Percentiles rank a stretch among this genome's conserved stretches.
These are phyloP conservation scores for Taphrina flavorubra DNA, from an alignment of 1,139 yeast species.

Conservation along the genomic window DNA sequence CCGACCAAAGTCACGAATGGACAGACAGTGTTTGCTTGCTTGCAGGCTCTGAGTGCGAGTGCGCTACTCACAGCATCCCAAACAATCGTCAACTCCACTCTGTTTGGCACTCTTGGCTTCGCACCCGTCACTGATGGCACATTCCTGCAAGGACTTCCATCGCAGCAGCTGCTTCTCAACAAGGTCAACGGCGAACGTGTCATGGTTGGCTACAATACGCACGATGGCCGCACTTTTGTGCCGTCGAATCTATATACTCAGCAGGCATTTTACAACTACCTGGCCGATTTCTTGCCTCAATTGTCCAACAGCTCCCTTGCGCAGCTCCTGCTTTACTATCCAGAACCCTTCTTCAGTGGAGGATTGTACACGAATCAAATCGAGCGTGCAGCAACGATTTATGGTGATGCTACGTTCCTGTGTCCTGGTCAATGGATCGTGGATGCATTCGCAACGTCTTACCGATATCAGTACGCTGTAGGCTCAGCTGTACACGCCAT, in stretches of 20 bases:
- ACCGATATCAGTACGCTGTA: slow-evolving; percentile 11
- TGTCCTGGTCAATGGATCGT: slow-evolving; percentile 22
- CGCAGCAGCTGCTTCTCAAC: neutral
- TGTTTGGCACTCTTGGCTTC: slow-evolving; percentile 3
- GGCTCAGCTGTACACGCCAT: neutral
- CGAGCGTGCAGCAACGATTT: slow-evolving; percentile 9
- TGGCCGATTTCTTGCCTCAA: neutral
- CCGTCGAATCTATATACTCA: neutral
- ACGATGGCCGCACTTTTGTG: neutral
- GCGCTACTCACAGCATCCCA: neutral
- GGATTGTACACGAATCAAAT: slow-evolving; percentile 7
- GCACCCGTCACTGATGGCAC: slow-evolving; percentile 18
- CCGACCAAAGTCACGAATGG: neutral
- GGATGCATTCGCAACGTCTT: neutral
- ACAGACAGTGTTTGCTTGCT: neutral
- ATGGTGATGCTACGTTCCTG: slow-evolving; percentile 3
- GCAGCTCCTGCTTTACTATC: neutral
- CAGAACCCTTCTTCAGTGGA: slow-evolving; percentile 5
- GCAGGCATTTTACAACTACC: neutral
- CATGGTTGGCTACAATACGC: neutral
- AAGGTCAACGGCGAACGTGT: neutral
- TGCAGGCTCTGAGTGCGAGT: neutral
- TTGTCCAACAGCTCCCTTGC: neutral
- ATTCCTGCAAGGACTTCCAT: neutral
- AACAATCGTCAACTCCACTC: neutral